Percentiles rank a stretch among this genome's conserved stretches.
phyloP scores from a whole-genome alignment of 2,329 filamentous ascomycete genomes.

The Ceratocystis huliohia region DNA sequence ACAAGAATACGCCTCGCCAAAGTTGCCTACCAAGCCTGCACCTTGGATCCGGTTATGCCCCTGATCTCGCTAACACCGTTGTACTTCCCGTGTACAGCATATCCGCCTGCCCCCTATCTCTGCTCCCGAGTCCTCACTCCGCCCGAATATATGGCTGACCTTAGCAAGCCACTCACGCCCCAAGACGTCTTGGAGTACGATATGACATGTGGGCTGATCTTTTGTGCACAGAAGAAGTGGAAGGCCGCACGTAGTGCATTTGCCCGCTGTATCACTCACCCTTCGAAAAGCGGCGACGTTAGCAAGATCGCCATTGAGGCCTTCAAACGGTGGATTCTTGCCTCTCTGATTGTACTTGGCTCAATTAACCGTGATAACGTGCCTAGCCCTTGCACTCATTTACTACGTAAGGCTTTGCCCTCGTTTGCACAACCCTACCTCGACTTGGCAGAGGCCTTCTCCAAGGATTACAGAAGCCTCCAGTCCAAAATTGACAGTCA shows the following conservation, averaged over 20 bases:
- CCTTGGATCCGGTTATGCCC: conserved; percentile 42
- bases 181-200: conserved; percentile 54
- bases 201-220: conserved; percentile 50
- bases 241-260: conserved; percentile 48
- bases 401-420: conserved; percentile 25
- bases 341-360: conserved; percentile 59
- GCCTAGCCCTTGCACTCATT: background rate
- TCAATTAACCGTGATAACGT: conserved; percentile 26
- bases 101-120: conserved; percentile 26
- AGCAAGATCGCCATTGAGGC: conserved; percentile 71
- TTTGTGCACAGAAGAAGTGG: conserved; percentile 51
- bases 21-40: conserved; percentile 44
- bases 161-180: conserved; percentile 42
- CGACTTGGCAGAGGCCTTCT: conserved; percentile 55
- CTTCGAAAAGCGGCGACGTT: conserved; percentile 39
- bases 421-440: conserved; percentile 56
- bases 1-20: conserved; percentile 46
- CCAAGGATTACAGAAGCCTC: conserved; percentile 37
- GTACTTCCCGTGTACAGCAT: conserved; percentile 45
- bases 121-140: conserved; percentile 38
- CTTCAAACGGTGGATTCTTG: conserved; percentile 81
- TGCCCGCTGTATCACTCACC: conserved; percentile 53
- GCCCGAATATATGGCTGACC: conserved; percentile 47
- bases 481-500: conserved; percentile 51
- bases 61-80: conserved; percentile 54